A percentile compares a stretch with the other conserved stretches of the same genome.
These are phyloP conservation scores for Colletotrichum viniferum DNA, from an alignment of 2,329 filamentous ascomycete species.

Conservation along the genomic window DNA sequence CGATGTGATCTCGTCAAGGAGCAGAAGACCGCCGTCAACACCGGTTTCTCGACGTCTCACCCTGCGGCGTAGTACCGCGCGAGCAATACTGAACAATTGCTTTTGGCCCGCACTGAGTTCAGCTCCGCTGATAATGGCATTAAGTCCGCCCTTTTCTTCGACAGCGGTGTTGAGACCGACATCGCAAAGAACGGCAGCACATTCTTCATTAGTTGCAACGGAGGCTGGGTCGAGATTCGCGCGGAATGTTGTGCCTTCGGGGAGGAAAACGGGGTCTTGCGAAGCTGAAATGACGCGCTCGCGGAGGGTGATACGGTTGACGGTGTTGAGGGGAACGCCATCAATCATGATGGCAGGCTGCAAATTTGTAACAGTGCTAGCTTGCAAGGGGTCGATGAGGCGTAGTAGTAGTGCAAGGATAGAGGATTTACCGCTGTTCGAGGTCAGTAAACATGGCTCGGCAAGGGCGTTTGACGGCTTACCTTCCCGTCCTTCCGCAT, in stretches of 20 bases:
- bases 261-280: constrained; percentile 58
- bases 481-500: constrained; percentile 37
- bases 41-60: constrained; percentile 23
- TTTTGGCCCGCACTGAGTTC: constrained; percentile 61
- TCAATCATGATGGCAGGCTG: constrained; percentile 45
- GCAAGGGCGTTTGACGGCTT: neutral
- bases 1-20: constrained; percentile 37
- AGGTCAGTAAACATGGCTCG: neutral
- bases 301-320: constrained; percentile 48
- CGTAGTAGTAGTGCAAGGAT: constrained; percentile 42
- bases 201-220: constrained; percentile 30
- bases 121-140: constrained; percentile 40
- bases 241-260: constrained; percentile 37
- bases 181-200: constrained; percentile 37
- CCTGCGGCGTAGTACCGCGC: constrained; percentile 56
- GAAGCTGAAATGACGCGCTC: constrained; percentile 54
- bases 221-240: constrained; percentile 47
- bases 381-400: constrained; percentile 42
- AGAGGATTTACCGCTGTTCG: constrained; percentile 46
- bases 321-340: constrained; percentile 33
- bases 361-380: neutral
- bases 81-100: constrained; percentile 66
- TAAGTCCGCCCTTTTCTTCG: neutral
- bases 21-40: constrained; percentile 24
- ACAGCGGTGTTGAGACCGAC: constrained; percentile 25